Conservation (phyloP, 495 filamentous ascomycete species). For the Chaetomium fimeti region DNA sequence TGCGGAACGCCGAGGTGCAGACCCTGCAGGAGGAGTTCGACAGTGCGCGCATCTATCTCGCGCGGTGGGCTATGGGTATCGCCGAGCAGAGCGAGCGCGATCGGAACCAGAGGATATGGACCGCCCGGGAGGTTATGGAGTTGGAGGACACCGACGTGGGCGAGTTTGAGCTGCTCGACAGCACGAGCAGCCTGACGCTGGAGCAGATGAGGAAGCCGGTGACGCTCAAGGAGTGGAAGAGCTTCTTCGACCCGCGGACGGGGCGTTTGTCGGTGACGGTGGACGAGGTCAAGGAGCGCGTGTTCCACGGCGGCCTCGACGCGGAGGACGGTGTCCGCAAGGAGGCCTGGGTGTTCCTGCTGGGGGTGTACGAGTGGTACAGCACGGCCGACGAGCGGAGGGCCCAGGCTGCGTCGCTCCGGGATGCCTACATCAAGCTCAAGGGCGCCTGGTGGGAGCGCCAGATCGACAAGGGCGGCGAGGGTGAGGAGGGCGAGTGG, state of each 20-base stretch:
- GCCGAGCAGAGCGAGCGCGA: constrained; percentile 93
- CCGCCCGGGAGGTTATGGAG: constrained; percentile 85
- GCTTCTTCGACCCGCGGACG: constrained; percentile 71
- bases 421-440: constrained; percentile 90
- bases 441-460: constrained; percentile 97
- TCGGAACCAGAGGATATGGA: constrained; percentile 81
- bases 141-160: constrained; percentile 92
- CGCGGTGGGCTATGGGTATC: constrained; percentile 97
- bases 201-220: constrained; percentile 74
- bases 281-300: constrained; percentile 91
- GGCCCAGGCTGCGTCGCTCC: constrained; percentile 74
- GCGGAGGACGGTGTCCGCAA: constrained; percentile 88
- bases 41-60: constrained; percentile 88
- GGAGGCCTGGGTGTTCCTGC: constrained; percentile 92
- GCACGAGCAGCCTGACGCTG: constrained; percentile 68
- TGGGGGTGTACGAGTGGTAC: constrained; percentile 90
- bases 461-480: constrained; percentile 75
- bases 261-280: constrained; percentile 74
- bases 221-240: constrained; percentile 80
- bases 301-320: constrained; percentile 93
- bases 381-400: constrained; percentile 77
- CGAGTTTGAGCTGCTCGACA: constrained; percentile 90
- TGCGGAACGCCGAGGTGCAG: constrained; percentile 92
- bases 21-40: constrained; percentile 96
- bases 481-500: constrained; percentile 78